A percentile compares a stretch with the other conserved stretches of the same genome.
These are phyloP conservation scores for Diplogelasinospora grovesii DNA, from an alignment of 495 filamentous ascomycete species.

Conservation along the genomic window DNA sequence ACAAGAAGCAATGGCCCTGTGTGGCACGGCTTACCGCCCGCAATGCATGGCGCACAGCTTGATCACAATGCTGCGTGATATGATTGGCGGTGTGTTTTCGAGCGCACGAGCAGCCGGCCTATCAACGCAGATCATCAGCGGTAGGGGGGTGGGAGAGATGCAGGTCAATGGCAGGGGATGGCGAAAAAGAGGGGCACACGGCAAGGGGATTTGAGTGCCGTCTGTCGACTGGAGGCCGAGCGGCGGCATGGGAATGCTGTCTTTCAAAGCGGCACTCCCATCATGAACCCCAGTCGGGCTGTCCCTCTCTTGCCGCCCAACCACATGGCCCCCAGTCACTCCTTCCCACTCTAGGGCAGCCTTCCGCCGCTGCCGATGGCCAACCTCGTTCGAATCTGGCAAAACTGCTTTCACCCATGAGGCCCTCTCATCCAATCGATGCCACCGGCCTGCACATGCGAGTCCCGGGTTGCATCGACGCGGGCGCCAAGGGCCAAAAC, in stretches of 20 bases:
- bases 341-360: constrained; percentile 7
- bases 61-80: constrained; percentile 20
- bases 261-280: neutral
- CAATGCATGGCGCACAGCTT: constrained; percentile 28
- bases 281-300: neutral
- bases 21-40: constrained; percentile 31
- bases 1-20: constrained; percentile 10
- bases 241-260: constrained; percentile 1
- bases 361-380: constrained; percentile 12
- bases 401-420: constrained; percentile 15
- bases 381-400: constrained; percentile 21
- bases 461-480: constrained; percentile 17
- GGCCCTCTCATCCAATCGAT: constrained; percentile 24
- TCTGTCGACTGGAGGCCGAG: constrained; percentile 6
- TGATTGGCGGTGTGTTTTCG: constrained; percentile 27
- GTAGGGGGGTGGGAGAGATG: constrained; percentile 19
- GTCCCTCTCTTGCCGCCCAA: constrained; percentile 24
- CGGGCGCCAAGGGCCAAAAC: constrained; percentile 21
- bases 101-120: constrained; percentile 9
- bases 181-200: constrained; percentile 1
- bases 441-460: constrained; percentile 21
- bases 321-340: constrained; percentile 17
- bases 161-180: constrained; percentile 15
- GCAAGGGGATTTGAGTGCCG: no score
- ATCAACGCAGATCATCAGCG: constrained; percentile 19